A percentile compares a stretch with the other conserved stretches of the same genome.
Evolutionary conservation across 2,329 filamentous ascomycete species (phyloP).

Genomic region (Xylaria sp.): DNA sequence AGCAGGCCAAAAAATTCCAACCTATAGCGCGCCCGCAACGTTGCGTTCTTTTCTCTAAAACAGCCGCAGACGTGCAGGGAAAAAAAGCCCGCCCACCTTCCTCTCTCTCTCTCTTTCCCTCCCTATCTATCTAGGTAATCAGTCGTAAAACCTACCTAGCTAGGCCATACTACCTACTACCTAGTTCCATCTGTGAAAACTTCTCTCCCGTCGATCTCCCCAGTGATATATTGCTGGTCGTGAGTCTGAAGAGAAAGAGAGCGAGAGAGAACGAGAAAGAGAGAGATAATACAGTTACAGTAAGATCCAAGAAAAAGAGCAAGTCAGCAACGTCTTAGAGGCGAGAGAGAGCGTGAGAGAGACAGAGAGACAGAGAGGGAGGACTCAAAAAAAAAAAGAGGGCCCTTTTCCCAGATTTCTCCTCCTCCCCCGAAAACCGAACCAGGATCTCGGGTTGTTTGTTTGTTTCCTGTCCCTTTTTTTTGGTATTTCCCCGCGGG

Average conservation of each 20-base stretch:
- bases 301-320: too few relatives aligned
- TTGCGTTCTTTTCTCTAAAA: background rate
- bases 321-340: background rate
- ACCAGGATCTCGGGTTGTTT: slow-evolving; percentile 11
- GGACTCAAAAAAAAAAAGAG: background rate
- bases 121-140: background rate
- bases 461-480: slow-evolving; percentile 9
- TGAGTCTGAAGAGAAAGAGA: background rate
- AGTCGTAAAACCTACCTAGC: background rate
- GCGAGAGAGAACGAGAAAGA: background rate
- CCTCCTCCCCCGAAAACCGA: background rate
- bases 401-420: background rate
- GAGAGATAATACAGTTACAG: too few relatives aligned
- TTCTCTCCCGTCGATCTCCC: background rate
- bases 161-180: background rate
- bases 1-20: background rate
- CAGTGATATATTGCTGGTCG: background rate
- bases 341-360: background rate
- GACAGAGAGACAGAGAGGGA: background rate
- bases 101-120: background rate
- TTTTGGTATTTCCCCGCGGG: slow-evolving; percentile 18
- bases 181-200: background rate
- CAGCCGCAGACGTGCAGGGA: background rate
- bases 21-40: background rate
- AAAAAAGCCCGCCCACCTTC: background rate